phyloP scores from a whole-genome alignment of 805 yeast genomes.

The Starmera quercuum region DNA sequence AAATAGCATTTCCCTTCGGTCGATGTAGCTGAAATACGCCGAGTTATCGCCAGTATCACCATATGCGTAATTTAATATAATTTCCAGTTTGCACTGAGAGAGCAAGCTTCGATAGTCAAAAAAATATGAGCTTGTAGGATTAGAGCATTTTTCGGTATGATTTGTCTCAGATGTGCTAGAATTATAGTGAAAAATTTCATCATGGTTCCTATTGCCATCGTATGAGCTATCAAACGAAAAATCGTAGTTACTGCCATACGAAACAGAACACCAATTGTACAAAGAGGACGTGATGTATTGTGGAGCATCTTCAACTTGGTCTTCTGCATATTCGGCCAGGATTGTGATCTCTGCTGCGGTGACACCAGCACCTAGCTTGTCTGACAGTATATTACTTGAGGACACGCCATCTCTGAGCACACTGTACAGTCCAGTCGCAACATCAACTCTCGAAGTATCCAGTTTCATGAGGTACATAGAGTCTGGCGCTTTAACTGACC shows the following conservation, averaged over 20 bases:
- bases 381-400: constrained; percentile 14
- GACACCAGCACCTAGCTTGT: constrained; percentile 22
- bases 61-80: constrained; percentile 43
- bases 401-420: constrained; percentile 30
- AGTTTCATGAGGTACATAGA: constrained; percentile 19
- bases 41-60: constrained; percentile 21
- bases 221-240: not conserved
- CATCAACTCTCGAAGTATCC: constrained; percentile 44
- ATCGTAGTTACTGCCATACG: constrained; percentile 3
- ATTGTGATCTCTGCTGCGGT: constrained; percentile 43
- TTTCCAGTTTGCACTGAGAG: constrained; percentile 30
- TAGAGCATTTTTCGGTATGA: not conserved
- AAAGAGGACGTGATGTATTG: constrained; percentile 35
- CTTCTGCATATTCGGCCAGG: constrained; percentile 36
- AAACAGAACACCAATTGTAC: constrained; percentile 39
- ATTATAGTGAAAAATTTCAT: not conserved
- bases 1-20: constrained; percentile 12
- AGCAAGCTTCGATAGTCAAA: constrained; percentile 40
- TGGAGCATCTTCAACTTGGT: constrained; percentile 40
- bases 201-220: not conserved
- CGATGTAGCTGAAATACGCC: constrained; percentile 16
- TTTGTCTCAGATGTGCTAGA: not conserved
- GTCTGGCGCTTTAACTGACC: not conserved
- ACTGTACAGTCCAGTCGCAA: constrained; percentile 44
- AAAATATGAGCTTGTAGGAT: constrained; percentile 13